Base-by-base conservation (phyloP, 345 rosid genomes). In the Eucalyptus sp. region DNA sequence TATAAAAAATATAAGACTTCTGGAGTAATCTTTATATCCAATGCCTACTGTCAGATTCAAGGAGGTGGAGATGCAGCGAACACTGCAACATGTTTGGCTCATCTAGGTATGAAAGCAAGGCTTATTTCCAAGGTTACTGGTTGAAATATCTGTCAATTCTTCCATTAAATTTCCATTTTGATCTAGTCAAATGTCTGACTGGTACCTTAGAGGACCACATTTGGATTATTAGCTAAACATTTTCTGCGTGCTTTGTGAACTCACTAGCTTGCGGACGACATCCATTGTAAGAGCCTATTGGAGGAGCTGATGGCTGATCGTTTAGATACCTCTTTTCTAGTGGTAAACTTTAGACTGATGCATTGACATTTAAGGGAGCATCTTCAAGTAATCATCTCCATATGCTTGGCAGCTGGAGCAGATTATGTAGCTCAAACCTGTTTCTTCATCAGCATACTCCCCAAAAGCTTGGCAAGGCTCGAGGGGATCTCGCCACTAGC, bases 21-120 rank as follows among this genome's bases (percentile, higher is more conserved):
- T 86, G 27, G 7, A 51, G 46, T 52, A 1, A 1, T 46, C 2
- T n/a, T 17, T 62, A 17, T 43, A 48, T 31, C 62, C 33, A 33
- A 52, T 79, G 60, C 7, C 60, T 37, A 25, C 20, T 88, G 81
- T 7, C 48, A 93, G 94, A 89, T 91, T 60, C 93, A 93, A 89
- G 93, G 92, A 41, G 94, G 94, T 13, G 94, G 94, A 80, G 92
- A 92, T 90, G 93, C 91, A 37, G 94, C 90, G 87, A 93, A 93
- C 50, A 86, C 95, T 51, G 79, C 89, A 85, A 92, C 94, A 4
- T 93, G 95, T 48, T 90, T 91, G 22, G 91, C 93, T 89, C 93
- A 93, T 37, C 89, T 93, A 50, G 95, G 95, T 15, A 88, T 93
- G 54, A 88, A 51, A 10, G 89, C 94, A 16, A 92, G 93, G 89